Evolutionary conservation across 129 eudicot species (phyloP), one percentile per base, ranked within the genome.

Genomic region (Artemisia annua): DNA sequence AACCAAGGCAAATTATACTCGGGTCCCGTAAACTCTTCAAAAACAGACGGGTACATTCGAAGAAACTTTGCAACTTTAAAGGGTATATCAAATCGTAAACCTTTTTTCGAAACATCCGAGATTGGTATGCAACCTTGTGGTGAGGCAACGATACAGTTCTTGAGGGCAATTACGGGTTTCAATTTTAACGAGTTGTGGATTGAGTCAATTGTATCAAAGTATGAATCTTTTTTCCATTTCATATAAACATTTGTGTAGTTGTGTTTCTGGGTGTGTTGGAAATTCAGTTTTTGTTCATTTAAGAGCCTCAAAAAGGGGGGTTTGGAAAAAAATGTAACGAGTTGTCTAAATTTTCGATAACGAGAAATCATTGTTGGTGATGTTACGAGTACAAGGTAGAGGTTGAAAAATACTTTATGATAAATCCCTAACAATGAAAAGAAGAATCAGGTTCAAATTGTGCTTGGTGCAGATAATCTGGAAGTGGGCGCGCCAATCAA

Each of bases 141-240:
- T 7, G 88, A 71, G 26, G 85, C 73, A 18, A 82, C 63, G 13
- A 89, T 84, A 66, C 83, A 79, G 72, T 92, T 87, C 74, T 91
- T 91, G 14, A 91, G 85, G 66, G 89, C 71, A 43, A 91, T 79
- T 46, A 91, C 17, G 65, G 96, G 96, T 73, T 91, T 91, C 55
- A 91, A 85, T 66, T 84, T 58, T 17, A 67, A 53, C 63, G 93
- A 86, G 65, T 72, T 81, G 78, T 86, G 89, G 28, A 88, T 81
- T 19, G 85, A 76, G 6, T 91, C 91, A 61, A 88, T 68, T 39
- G 93, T 83, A 71, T 91, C 97, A 26, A 74, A 80, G 74, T 61
- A 86, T 9, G 83, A 61, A 75, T 88, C 93, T 78, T 88, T 88
- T 73, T 91, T 91, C 96, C 96, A 83, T 81, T 91, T 91, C 96